A percentile compares a stretch with the other conserved stretches of the same genome.
phyloP scores from a whole-genome alignment of 129 eudicot genomes.

The Glebionis coronaria region DNA sequence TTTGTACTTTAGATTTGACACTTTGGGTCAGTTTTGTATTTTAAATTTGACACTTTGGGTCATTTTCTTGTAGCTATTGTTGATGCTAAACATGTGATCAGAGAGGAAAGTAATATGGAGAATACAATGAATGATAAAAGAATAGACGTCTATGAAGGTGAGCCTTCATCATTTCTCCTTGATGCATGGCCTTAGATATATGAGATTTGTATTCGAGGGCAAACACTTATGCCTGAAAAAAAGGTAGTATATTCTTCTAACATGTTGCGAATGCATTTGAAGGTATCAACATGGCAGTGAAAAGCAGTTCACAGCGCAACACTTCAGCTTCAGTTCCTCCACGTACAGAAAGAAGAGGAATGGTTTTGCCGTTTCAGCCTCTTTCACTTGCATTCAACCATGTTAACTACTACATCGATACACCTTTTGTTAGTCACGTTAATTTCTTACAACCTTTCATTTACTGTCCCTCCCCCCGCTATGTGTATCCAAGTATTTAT shows the following conservation, averaged over 20 bases:
- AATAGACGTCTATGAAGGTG: constrained; percentile 21
- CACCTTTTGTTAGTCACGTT: constrained; percentile 54
- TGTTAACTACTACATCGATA: constrained; percentile 70
- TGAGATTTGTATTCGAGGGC: not conserved
- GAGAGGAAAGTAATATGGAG: constrained; percentile 21
- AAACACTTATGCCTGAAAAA: not conserved
- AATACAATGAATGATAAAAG: not conserved
- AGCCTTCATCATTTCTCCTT: not conserved
- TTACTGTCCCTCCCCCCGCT: not conserved
- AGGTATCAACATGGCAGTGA: constrained; percentile 27
- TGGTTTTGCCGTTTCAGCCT: constrained; percentile 79
- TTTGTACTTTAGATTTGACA: not conserved
- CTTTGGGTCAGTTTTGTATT: not conserved
- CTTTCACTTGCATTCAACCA: constrained; percentile 57
- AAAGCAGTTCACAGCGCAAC: constrained; percentile 11
- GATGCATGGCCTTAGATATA: no score
- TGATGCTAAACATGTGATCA: constrained; percentile 28
- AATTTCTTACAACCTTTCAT: not conserved
- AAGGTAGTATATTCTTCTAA: not conserved
- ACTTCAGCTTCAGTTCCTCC: not conserved
- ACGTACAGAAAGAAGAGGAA: constrained; percentile 23
- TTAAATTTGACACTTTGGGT: not conserved
- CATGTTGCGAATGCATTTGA: constrained; percentile 18
- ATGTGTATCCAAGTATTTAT: not conserved
- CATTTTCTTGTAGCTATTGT: constrained; percentile 23